phyloP scores from a whole-genome alignment of 768 basidiomycete genomes.

The Russula abietina region DNA sequence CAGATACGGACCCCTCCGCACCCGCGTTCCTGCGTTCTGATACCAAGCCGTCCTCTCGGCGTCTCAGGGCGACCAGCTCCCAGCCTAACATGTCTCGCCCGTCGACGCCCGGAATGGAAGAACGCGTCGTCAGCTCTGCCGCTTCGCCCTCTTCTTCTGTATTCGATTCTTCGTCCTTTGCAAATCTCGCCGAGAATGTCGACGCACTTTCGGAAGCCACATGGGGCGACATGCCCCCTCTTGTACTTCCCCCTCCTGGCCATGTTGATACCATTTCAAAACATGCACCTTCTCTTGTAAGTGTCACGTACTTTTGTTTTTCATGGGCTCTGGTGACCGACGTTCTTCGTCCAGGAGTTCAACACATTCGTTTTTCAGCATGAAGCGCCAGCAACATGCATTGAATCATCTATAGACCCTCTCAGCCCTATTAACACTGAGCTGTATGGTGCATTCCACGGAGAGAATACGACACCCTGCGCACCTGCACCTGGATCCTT shows the following conservation, averaged over 20 bases:
- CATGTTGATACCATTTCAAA: constrained; percentile 1
- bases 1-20: constrained; percentile 37
- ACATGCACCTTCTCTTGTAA: constrained; percentile 24
- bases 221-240: constrained; percentile 24
- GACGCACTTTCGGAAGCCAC: constrained; percentile 2
- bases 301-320: not conserved
- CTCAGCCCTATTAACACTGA: constrained; percentile 15
- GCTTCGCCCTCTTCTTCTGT: not conserved
- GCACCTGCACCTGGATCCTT: not conserved
- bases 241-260: constrained; percentile 17
- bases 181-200: constrained; percentile 6
- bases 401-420: constrained; percentile 23
- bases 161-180: constrained; percentile 11
- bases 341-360: constrained; percentile 14
- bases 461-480: constrained; percentile 6
- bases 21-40: constrained; percentile 19
- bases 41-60: constrained; percentile 16
- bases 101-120: constrained; percentile 6
- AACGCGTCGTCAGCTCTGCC: not conserved
- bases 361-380: constrained; percentile 26
- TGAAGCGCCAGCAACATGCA: constrained; percentile 19
- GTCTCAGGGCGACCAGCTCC: constrained; percentile 23
- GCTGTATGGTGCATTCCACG: constrained; percentile 9
- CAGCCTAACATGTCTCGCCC: constrained; percentile 22
- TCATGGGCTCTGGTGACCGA: not conserved